A percentile compares a stretch with the other conserved stretches of the same genome.
These are phyloP conservation scores for Irpex sp. DNA, from an alignment of 1,284 basidiomycete genomes.

Conservation along the genomic window DNA sequence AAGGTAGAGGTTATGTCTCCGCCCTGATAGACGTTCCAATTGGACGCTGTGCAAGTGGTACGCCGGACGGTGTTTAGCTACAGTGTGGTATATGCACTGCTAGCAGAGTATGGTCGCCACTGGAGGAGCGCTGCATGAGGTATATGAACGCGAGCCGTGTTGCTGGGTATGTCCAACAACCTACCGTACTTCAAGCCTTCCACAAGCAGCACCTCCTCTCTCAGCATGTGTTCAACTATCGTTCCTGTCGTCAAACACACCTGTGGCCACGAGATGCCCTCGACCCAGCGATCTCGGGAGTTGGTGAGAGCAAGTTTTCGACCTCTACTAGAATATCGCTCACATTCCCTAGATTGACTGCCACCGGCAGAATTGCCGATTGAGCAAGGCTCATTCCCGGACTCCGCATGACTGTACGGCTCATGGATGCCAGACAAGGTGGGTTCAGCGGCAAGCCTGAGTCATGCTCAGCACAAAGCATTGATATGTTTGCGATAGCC, in stretches of 20 bases:
- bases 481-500: constrained; percentile 4
- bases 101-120: neutral
- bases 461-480: neutral
- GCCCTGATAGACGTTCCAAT: neutral
- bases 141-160: neutral
- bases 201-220: neutral
- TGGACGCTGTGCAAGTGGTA: neutral
- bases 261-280: neutral
- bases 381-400: constrained; percentile 15
- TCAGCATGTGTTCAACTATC: neutral
- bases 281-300: neutral
- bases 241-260: neutral
- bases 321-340: neutral
- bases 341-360: constrained; percentile 16
- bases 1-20: neutral
- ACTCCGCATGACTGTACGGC: constrained; percentile 15
- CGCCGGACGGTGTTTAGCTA: neutral
- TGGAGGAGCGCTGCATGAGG: neutral
- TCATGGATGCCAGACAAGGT: constrained; percentile 10
- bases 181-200: neutral
- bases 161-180: neutral
- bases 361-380: constrained; percentile 11
- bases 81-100: neutral
- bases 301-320: neutral
- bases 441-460: neutral